Percentiles rank a stretch among this genome's conserved stretches.
phyloP scores from a whole-genome alignment of 176 grass and related monocot species.

The Melocanna baccifera region DNA sequence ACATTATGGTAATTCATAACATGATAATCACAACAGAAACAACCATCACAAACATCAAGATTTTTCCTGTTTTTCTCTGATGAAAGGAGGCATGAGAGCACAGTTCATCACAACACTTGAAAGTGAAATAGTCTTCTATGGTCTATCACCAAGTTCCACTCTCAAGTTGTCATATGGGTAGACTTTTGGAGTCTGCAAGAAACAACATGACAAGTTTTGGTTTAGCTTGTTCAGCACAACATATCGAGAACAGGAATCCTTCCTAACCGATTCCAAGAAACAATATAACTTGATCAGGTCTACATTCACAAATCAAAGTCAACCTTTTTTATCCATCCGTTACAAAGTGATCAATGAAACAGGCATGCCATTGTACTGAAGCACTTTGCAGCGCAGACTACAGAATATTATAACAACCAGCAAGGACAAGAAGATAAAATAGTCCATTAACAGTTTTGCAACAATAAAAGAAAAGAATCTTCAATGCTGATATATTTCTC shows the following conservation, averaged over 20 bases:
- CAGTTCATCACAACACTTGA: constrained; percentile 4
- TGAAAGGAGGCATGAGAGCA: not conserved
- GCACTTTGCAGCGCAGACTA: not conserved
- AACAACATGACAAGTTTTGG: not conserved
- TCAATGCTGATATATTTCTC: not conserved
- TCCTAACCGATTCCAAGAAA: not conserved
- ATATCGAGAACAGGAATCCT: not conserved
- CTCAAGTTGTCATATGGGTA: constrained; percentile 90
- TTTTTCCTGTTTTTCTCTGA: not conserved
- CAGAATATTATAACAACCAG: not conserved
- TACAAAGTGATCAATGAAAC: not conserved
- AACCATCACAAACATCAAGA: constrained; percentile 7
- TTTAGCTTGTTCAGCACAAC: constrained; percentile 10
- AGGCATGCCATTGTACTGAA: not conserved
- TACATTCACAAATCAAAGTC: not conserved
- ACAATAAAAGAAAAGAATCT: not conserved
- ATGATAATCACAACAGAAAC: constrained; percentile 14
- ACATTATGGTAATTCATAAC: not conserved
- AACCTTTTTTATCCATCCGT: not conserved
- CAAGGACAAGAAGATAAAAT: not conserved
- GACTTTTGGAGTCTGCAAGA: constrained; percentile 87
- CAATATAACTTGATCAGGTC: not conserved
- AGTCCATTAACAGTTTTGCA: not conserved
- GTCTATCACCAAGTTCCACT: constrained; percentile 70
- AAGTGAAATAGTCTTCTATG: constrained; percentile 6